Evolutionary conservation across 176 grass and related monocot genomes (phyloP), one percentile per base, ranked within the genome.

Genomic region (Otatea glauca): DNA sequence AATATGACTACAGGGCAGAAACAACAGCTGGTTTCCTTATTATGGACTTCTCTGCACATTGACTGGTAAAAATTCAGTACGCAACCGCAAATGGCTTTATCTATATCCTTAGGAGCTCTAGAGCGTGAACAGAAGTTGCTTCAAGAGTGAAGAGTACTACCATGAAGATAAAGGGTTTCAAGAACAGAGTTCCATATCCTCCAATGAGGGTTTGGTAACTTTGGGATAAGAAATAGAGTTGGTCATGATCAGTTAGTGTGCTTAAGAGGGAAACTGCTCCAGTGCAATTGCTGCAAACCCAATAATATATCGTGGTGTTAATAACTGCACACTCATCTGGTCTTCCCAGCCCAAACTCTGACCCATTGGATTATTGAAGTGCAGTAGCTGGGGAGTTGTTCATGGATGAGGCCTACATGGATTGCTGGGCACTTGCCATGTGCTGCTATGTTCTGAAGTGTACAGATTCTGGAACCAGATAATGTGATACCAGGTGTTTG

Each of bases 11-110:
- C 80, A 72, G 53, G 38, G 16, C 23, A 29, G 50, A 70, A 72
- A 39, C 38, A 71, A 21, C 18, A 32, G 9, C 80, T 60, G 55
- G 53, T 82, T 60, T 47, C 5, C 15, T 0, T 60, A 20, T 34
- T 60, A n/a, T 56, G 15, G 70, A 63, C 6, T 72, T 73, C 1
- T 83, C 41, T 83, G 55, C 54, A 24, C 11, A 11, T 63, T 69
- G 6, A 23, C 18, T 73, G 25, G 81, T 55, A 38, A 80, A 80
- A 37, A 49, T 53, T 66, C 63, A 68, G 6, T 38, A 35, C 4
- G 43, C 61, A 65, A 47, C 27, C 43, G 60, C 24, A 49, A 38
- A 34, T 79, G 60, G 25, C 10, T 79, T 79, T 6, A 49, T 79
- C 25, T 65, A 70, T 58, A 59, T 70, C 65, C 3, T 18, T 44